Evolutionary conservation across 2,329 filamentous ascomycete genomes (phyloP).

Genomic region (Ophiostoma australiae): DNA sequence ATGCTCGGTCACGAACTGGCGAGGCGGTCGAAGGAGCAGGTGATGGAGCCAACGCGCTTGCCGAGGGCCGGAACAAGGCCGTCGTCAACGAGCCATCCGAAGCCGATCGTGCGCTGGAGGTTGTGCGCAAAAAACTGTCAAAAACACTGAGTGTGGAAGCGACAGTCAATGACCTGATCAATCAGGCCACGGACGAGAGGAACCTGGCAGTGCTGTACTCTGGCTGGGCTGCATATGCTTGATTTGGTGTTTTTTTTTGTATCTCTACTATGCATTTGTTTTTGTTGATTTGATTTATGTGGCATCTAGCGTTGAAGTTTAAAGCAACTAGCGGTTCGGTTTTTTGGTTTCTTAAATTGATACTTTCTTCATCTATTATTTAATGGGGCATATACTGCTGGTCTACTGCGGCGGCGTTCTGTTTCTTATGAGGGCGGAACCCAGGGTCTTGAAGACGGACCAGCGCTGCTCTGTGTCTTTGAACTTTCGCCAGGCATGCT

Average conservation of each 20-base stretch:
- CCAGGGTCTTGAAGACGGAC: neutral
- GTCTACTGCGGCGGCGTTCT: neutral
- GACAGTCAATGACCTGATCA: slow-evolving; percentile 94
- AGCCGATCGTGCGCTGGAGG: slow-evolving; percentile 83
- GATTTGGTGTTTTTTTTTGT: neutral
- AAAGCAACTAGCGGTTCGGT: neutral
- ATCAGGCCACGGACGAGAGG: slow-evolving; percentile 86
- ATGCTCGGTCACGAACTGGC: slow-evolving; percentile 47
- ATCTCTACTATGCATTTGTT: neutral
- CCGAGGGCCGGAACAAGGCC: slow-evolving; percentile 37
- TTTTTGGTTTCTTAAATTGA: neutral
- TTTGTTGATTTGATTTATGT: neutral
- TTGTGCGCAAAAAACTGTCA: slow-evolving; percentile 92
- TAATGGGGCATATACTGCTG: neutral
- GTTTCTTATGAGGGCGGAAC: neutral
- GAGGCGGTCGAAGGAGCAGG: slow-evolving; percentile 38
- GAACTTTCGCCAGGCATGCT: neutral
- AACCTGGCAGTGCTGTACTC: slow-evolving; percentile 89
- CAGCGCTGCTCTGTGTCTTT: neutral
- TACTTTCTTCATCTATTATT: neutral
- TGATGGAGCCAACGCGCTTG: slow-evolving; percentile 25
- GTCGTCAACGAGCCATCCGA: slow-evolving; percentile 60
- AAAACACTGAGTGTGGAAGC: slow-evolving; percentile 92
- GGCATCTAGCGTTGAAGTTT: neutral
- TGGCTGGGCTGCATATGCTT: slow-evolving; percentile 39